Conservation (phyloP, 2,329 filamentous ascomycete species). For the Calonectria montana region DNA sequence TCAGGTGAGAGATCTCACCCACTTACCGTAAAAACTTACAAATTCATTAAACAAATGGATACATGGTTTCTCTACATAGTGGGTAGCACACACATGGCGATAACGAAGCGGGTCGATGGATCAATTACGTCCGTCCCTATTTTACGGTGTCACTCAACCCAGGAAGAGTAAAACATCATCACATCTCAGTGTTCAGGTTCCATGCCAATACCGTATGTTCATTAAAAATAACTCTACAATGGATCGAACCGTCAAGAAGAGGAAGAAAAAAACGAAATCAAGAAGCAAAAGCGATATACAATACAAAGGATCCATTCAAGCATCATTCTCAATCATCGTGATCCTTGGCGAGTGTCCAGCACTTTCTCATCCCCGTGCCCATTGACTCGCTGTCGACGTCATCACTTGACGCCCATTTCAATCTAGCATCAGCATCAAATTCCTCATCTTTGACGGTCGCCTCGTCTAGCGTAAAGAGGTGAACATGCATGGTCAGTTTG, state of each 20-base stretch:
- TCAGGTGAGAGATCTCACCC: too few relatives aligned
- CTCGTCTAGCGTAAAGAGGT: slow-evolving; percentile 56
- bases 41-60: too few relatives aligned
- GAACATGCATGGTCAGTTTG: slow-evolving; percentile 68
- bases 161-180: too few relatives aligned
- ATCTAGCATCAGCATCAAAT: slow-evolving; percentile 31
- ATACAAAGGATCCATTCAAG: slow-evolving; percentile 10
- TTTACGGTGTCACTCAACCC: too few relatives aligned
- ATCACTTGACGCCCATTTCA: slow-evolving; percentile 51
- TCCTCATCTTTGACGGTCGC: slow-evolving; percentile 2
- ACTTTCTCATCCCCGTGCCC: slow-evolving; percentile 70
- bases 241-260: neutral
- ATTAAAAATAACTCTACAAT: too few relatives aligned
- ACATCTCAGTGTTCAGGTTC: too few relatives aligned
- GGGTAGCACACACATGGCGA: too few relatives aligned
- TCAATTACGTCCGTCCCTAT: too few relatives aligned
- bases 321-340: neutral
- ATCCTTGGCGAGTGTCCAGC: slow-evolving; percentile 59
- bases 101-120: too few relatives aligned
- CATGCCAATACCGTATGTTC: too few relatives aligned
- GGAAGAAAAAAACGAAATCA: neutral
- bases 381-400: slow-evolving; percentile 63
- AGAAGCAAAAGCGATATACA: neutral
- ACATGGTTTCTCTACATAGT: too few relatives aligned
- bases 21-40: too few relatives aligned